Base-by-base conservation (phyloP, 257 asterid species). In the Osmanthus fragrans region DNA sequence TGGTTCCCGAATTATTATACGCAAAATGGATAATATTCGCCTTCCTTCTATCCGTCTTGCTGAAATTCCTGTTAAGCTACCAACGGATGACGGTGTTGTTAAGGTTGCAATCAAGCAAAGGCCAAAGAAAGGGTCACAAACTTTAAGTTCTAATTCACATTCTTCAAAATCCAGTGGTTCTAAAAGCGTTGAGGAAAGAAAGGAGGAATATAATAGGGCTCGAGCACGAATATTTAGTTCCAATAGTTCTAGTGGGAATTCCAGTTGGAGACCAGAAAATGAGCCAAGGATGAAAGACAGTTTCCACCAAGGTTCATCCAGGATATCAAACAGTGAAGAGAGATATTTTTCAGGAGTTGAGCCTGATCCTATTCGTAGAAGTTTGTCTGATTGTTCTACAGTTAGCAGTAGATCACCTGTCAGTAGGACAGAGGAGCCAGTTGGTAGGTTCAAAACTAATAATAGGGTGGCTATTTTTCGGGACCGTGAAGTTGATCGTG, bases 151-250 rank as follows among this genome's bases (percentile, higher is more conserved):
- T 16, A 84, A 83, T 83, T 82, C 87, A 13, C 73, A 84, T 70
- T 82, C 92, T 77, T 83, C 79, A 45, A 92, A 88, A 85, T 72
- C 90, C 74, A 96, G 90, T 80, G 92, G 95, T 80, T 82, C 89
- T 51, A 96, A 92, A 84, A 96, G 94, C 77, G 96, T 96, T 73
- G 99, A 96, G 89, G 99, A 96, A 87, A 90, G 98, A 21, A 94
- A 96, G 81, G 99, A 96, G 88, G 98, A 96, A 83, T 96, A 96
- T 79, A 92, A 89, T 77, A 92, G 89, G 90, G 99, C 99, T 37
- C 92, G 99, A 78, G 99, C 98, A 73, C 91, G 99, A 27, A 96
- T 96, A 80, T 96, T 96, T 82, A 96, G 87, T 83, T 87, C 97
- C 47, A 93, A 80, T 78, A 93, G 83, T 86, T 81, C 90, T 37